phyloP scores from a whole-genome alignment of 139 green algal species.

The Ostreobium quekettii region DNA sequence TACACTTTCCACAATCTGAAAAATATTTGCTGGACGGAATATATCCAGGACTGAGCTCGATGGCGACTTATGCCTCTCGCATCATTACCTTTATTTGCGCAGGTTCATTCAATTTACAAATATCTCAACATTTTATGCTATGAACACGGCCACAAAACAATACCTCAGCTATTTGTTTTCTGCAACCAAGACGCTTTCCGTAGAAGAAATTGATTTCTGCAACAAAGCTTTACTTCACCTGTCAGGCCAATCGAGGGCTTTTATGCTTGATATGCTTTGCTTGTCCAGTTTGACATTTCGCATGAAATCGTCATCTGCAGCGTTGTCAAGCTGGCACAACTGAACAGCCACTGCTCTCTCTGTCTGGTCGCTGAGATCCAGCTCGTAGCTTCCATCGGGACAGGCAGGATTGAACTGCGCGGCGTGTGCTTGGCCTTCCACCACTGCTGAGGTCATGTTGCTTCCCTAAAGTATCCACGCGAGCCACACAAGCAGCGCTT shows the following conservation, averaged over 20 bases:
- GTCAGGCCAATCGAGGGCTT: conserved; percentile 38
- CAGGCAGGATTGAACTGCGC: conserved; percentile 53
- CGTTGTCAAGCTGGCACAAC: conserved; percentile 37
- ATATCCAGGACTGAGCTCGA: too few species aligned
- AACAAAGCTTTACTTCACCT: too few species aligned
- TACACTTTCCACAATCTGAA: too few species aligned
- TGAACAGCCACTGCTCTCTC: conserved; percentile 45
- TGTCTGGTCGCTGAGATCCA: conserved; percentile 32
- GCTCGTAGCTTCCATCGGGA: conserved; percentile 47
- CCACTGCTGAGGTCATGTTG: conserved; percentile 38
- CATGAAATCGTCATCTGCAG: conserved; percentile 30
- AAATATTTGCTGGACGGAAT: too few species aligned
- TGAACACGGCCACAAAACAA: too few species aligned
- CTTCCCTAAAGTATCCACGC: conserved; percentile 33
- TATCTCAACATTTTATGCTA: neutral
- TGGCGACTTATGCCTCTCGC: too few species aligned
- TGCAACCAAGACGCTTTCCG: too few species aligned
- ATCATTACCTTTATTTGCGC: neutral
- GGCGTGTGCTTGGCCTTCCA: conserved; percentile 12
- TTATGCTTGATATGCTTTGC: conserved; percentile 18
- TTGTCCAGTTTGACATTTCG: conserved; percentile 40
- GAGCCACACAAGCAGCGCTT: too few species aligned
- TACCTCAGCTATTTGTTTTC: too few species aligned
- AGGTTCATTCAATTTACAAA: neutral
- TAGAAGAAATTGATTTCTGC: too few species aligned